Conservation (phyloP, 805 yeast species). For the Starmera dryadoides region DNA sequence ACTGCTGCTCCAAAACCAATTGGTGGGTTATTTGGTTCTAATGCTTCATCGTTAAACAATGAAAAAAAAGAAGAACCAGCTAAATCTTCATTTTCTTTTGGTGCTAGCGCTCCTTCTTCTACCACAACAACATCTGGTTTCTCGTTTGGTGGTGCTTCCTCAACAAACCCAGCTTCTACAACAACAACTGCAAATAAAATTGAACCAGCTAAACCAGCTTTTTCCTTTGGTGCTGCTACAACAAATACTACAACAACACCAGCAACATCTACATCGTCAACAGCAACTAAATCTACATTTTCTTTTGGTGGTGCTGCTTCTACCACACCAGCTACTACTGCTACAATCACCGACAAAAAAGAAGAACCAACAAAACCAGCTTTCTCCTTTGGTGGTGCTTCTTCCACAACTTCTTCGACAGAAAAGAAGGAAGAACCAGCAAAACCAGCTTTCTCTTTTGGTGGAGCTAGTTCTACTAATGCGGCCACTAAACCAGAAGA, state of each 20-base stretch:
- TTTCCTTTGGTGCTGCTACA: conserved; percentile 16
- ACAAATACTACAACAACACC: conserved; percentile 8
- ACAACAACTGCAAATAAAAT: background rate
- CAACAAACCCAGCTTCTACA: background rate
- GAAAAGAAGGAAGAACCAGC: conserved; percentile 5
- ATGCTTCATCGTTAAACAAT: background rate
- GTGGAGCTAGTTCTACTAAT: conserved; percentile 10
- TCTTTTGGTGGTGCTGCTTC: conserved; percentile 5
- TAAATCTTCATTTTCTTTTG: background rate
- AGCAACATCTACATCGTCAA: no score
- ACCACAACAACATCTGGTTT: conserved; percentile 4
- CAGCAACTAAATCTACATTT: no score
- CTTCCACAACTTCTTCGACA: background rate
- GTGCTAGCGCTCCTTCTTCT: background rate
- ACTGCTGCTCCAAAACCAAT: conserved; percentile 3
- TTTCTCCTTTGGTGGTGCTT: conserved; percentile 16
- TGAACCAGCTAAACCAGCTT: conserved; percentile 10
- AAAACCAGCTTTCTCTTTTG: conserved; percentile 12
- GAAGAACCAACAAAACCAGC: conserved; percentile 7
- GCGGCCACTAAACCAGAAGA: conserved; percentile 6
- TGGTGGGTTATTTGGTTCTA: conserved; percentile 8
- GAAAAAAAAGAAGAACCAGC: background rate
- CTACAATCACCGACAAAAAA: background rate
- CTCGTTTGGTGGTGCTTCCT: conserved; percentile 12
- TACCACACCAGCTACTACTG: conserved; percentile 12